A percentile compares a stretch with the other conserved stretches of the same genome.
phyloP scores from a whole-genome alignment of 2,329 filamentous ascomycete species.

The Alternaria viburni region DNA sequence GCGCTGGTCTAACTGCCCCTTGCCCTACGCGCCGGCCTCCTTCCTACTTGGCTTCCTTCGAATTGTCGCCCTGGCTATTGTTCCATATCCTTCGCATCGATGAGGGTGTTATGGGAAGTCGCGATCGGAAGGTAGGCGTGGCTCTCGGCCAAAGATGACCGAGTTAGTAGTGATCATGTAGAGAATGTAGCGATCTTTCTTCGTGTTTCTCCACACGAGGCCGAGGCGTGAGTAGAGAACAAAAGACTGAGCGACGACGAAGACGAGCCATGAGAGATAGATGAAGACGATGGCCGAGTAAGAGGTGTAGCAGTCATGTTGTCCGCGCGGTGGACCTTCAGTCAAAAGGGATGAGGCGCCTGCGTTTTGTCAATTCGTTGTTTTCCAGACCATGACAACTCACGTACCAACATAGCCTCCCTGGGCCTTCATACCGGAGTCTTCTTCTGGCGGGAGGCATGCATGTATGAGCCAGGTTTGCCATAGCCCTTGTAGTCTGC shows the following conservation, averaged over 20 bases:
- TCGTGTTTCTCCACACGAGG: conserved; percentile 55
- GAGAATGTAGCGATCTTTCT: conserved; percentile 50
- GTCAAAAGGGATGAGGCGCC: not conserved
- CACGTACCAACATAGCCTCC: not conserved
- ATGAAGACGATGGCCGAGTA: conserved; percentile 51
- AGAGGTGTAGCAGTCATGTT: conserved; percentile 19
- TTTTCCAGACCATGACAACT: not conserved
- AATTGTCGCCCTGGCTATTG: not conserved
- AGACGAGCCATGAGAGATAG: conserved; percentile 61
- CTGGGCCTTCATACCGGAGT: not conserved
- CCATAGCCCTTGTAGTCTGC: not conserved
- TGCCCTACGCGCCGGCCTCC: not conserved
- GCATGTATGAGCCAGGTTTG: not conserved
- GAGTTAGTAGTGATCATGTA: conserved; percentile 62
- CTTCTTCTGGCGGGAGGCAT: not conserved
- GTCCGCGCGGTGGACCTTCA: not conserved
- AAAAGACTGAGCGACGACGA: conserved; percentile 65
- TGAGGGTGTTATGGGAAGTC: not conserved
- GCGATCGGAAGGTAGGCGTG: not conserved
- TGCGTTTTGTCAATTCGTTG: not conserved
- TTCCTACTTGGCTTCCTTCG: not conserved
- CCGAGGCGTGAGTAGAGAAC: conserved; percentile 68
- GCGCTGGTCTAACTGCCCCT: not conserved
- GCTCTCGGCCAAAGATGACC: conserved; percentile 54
- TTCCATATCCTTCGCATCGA: not conserved